A percentile compares a stretch with the other conserved stretches of the same genome.
phyloP scores from a whole-genome alignment of 2,329 filamentous ascomycete species.

The Exophiala sp. region DNA sequence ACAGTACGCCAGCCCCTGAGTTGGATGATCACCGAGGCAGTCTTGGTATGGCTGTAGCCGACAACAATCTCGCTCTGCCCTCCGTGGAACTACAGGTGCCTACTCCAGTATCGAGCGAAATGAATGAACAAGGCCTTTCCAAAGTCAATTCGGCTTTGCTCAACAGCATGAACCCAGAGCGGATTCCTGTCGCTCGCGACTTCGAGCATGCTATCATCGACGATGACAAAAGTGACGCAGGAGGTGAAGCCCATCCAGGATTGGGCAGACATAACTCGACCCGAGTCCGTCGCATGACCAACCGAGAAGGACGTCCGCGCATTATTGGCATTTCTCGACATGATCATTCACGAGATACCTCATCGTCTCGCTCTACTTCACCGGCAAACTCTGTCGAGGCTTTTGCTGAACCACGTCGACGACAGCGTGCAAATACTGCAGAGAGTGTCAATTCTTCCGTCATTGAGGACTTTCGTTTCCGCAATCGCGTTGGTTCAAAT shows the following conservation, averaged over 20 bases:
- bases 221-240: conserved; percentile 55
- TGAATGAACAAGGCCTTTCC: conserved; percentile 36
- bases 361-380: conserved; percentile 67
- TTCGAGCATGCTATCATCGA: conserved; percentile 84
- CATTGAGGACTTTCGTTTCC: conserved; percentile 52
- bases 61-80: conserved; percentile 48
- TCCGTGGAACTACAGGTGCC: conserved; percentile 20
- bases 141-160: conserved; percentile 34
- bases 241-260: conserved; percentile 32
- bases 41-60: conserved; percentile 40
- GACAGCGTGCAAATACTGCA: conserved; percentile 68
- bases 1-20: conserved; percentile 61
- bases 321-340: conserved; percentile 29
- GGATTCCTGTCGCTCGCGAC: conserved; percentile 60
- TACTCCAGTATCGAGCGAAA: conserved; percentile 34
- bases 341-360: conserved; percentile 47
- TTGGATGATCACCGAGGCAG: conserved; percentile 77
- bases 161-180: conserved; percentile 10
- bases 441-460: conserved; percentile 59
- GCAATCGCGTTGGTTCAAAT: conserved; percentile 65
- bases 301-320: conserved; percentile 27
- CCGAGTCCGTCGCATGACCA: conserved; percentile 22
- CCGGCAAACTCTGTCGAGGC: conserved; percentile 97
- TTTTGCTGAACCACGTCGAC: conserved; percentile 84
- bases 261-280: conserved; percentile 37